Conservation (phyloP, 257 asterid species). For the Avicennia marina region DNA sequence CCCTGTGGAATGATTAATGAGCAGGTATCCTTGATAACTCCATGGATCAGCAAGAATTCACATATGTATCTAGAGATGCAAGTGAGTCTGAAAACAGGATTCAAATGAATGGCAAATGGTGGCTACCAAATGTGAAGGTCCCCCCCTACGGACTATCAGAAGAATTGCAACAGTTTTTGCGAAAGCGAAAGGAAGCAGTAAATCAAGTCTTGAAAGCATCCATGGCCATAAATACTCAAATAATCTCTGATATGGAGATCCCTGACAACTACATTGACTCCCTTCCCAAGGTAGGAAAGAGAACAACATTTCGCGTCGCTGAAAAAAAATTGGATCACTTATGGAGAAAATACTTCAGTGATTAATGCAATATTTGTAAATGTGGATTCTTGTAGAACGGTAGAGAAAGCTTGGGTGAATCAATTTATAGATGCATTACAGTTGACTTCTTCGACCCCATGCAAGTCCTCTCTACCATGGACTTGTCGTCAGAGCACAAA, state of each 20-base stretch:
- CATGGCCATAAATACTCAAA: constrained; percentile 86
- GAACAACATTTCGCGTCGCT: neutral
- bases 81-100: constrained; percentile 65
- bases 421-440: constrained; percentile 63
- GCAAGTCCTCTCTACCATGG: constrained; percentile 60
- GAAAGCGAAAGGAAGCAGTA: constrained; percentile 65
- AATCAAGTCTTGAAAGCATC: constrained; percentile 82
- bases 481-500: constrained; percentile 75
- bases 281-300: constrained; percentile 52
- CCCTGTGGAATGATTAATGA: neutral
- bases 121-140: constrained; percentile 83
- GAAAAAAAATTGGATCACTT: too few relatives aligned
- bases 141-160: constrained; percentile 71
- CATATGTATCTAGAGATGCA: constrained; percentile 64
- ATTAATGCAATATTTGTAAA: neutral
- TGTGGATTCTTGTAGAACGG: constrained; percentile 52
- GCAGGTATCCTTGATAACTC: constrained; percentile 67
- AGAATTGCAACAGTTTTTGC: constrained; percentile 46
- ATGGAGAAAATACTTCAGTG: too few relatives aligned
- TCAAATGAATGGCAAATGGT: constrained; percentile 73
- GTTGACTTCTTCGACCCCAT: constrained; percentile 67
- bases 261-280: constrained; percentile 85
- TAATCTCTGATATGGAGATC: constrained; percentile 77
- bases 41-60: constrained; percentile 52
- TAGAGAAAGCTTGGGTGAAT: constrained; percentile 75